Conservation (phyloP, 768 basidiomycete genomes). For the Termitomyces sp. region DNA sequence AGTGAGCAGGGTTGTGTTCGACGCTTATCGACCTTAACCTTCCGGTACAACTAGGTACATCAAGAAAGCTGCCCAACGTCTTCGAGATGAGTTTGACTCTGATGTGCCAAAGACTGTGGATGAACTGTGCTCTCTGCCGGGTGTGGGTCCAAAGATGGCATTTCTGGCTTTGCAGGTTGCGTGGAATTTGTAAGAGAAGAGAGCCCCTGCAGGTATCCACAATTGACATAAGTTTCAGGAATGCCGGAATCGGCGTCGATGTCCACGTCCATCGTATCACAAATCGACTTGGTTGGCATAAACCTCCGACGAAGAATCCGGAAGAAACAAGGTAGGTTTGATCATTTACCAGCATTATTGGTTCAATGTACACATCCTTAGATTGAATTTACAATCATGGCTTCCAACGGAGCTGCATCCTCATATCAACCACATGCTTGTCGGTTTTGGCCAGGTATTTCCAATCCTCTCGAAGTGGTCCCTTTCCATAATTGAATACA, state of each 20-base stretch:
- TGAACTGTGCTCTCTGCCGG: constrained; percentile 80
- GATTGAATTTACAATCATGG: constrained; percentile 81
- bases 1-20: constrained; percentile 38
- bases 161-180: constrained; percentile 80
- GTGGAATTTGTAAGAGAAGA: constrained; percentile 64
- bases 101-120: constrained; percentile 90
- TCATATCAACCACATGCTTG: constrained; percentile 77
- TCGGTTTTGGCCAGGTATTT: constrained; percentile 79
- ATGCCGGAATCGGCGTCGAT: constrained; percentile 91
- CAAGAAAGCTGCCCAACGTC: constrained; percentile 61
- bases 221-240: constrained; percentile 37
- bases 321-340: constrained; percentile 74
- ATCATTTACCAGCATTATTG: neutral
- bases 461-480: neutral
- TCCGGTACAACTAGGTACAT: constrained; percentile 47
- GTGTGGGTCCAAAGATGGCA: constrained; percentile 97
- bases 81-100: constrained; percentile 68
- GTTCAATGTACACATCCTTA: constrained; percentile 16
- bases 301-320: constrained; percentile 73
- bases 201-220: neutral
- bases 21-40: neutral
- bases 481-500: neutral
- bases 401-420: constrained; percentile 65
- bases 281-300: constrained; percentile 91
- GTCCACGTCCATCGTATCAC: constrained; percentile 96